Conservation (phyloP, 2,329 filamentous ascomycete species). For the Calonectria pteridis region DNA sequence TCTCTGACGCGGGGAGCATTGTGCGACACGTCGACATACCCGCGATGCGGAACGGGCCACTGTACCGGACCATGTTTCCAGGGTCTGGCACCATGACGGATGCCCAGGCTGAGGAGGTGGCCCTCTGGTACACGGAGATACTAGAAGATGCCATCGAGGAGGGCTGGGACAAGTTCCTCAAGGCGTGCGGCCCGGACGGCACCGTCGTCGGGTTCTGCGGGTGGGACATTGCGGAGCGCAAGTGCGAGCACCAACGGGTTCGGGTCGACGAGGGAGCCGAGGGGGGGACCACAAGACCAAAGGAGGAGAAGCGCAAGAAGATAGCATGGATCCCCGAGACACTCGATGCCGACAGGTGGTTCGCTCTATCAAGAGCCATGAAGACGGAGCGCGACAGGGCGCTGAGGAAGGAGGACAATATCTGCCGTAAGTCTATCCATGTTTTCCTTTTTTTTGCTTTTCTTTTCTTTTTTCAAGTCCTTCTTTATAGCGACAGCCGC, state of each 20-base stretch:
- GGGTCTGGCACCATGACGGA: not conserved
- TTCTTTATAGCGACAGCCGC: not conserved
- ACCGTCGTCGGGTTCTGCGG: not conserved
- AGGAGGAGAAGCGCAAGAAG: not conserved
- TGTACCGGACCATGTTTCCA: not conserved
- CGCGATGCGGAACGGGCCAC: not conserved
- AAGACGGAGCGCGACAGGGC: not conserved
- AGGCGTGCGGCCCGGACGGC: not conserved
- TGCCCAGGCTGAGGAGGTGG: not conserved
- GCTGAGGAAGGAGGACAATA: not conserved
- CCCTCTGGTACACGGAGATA: not conserved
- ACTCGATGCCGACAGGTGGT: not conserved
- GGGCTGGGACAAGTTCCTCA: not conserved
- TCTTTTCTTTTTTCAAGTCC: not conserved
- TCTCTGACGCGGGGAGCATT: not conserved
- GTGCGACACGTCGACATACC: not conserved
- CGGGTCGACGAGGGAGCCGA: not conserved
- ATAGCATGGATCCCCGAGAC: not conserved
- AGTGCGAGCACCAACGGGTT: not conserved
- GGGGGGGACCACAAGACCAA: not conserved
- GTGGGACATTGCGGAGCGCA: not conserved
- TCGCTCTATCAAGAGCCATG: not conserved
- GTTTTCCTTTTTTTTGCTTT: not conserved
- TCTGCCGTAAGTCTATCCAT: not conserved
- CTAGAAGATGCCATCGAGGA: not conserved